These are phyloP conservation scores for Paramecium caudatum DNA, from an alignment of 73 alveolate species.

Conservation along the genomic window DNA sequence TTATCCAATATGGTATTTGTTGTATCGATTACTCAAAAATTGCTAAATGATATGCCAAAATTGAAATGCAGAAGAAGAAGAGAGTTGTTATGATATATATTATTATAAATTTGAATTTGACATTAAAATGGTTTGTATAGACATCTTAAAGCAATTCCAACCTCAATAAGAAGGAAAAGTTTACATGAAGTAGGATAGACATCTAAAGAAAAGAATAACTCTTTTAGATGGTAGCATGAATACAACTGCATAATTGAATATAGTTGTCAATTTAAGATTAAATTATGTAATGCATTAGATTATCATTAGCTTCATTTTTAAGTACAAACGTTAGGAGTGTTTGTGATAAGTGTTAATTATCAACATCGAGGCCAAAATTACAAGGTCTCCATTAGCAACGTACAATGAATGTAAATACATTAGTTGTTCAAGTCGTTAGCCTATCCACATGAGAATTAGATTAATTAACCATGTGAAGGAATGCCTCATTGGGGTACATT, in stretches of 20 bases:
- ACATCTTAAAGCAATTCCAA: neutral
- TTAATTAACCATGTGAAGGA: slow-evolving; percentile 42
- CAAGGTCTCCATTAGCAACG: neutral
- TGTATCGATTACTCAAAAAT: neutral
- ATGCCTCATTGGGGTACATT: slow-evolving; percentile 38
- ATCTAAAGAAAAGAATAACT: slow-evolving; percentile 27
- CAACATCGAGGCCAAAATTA: neutral
- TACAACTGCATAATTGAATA: slow-evolving; percentile 28
- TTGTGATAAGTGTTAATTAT: neutral
- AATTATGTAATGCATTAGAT: slow-evolving; percentile 9
- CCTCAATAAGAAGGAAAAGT: slow-evolving; percentile 61
- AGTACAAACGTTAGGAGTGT: slow-evolving; percentile 1
- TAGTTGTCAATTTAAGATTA: neutral
- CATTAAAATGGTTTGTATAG: slow-evolving; percentile 40
- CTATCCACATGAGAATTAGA: slow-evolving; percentile 38
- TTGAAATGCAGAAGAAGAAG: slow-evolving; percentile 50
- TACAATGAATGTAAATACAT: neutral
- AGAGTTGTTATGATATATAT: slow-evolving; percentile 53
- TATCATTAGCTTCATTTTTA: slow-evolving; percentile 27
- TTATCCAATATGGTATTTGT: slow-evolving; percentile 26
- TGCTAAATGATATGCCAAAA: slow-evolving; percentile 56
- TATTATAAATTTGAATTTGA: slow-evolving; percentile 41
- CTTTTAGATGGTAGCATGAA: slow-evolving; percentile 39
- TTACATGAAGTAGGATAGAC: slow-evolving; percentile 31
- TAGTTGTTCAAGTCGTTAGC: neutral